Evolutionary conservation across 1,284 basidiomycete genomes (phyloP), one percentile per base, ranked within the genome.

Genomic region (Xanthoconium separans): DNA sequence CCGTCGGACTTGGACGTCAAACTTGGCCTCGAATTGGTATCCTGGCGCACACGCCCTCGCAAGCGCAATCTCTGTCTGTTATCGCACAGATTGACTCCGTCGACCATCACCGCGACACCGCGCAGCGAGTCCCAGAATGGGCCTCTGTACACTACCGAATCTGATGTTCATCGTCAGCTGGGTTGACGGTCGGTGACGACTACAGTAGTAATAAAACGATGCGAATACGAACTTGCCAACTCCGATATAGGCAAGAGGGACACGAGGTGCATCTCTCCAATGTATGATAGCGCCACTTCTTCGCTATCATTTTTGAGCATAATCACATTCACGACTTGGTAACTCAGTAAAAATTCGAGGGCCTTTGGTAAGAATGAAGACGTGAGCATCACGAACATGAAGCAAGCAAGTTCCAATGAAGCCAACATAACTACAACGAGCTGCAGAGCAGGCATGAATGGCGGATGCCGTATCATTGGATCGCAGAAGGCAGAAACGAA

Each of bases 401-500:
- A 4, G 18, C 36, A 49, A 49, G 39, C 30, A 16, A 10, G 3
- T 3, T 89, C 87, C 10, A 92, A 70, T 1, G 84, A 85, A 2
- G 88, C 80, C 24, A 91, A 70, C 53, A 92, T 79, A 6, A 81
- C 85, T 54, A 85, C 80, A 16, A 89, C 79, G 20, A 95, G 77
- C 69, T 96, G 93, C 39, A 97, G 71, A 13, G 89, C 85, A 0
- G 94, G 94, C 70, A 92, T 81, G 57, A 96, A 81, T 7, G 96
- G 70, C 61, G 95, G 92, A 62, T 95, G 91, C n/a, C n/a, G 70
- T 96, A 95, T 37, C 93, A 83, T 57, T 93, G 89, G 15, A 91
- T 81, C 0, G 91, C 89, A 0, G 91, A 90, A 1, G 94, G 94
- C 8, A 97, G 75, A 78, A 96, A 95, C 33, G 84, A 84, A 63